Base-by-base conservation (phyloP, 2,329 filamentous ascomycete species). In the Epichloe uncinata region DNA sequence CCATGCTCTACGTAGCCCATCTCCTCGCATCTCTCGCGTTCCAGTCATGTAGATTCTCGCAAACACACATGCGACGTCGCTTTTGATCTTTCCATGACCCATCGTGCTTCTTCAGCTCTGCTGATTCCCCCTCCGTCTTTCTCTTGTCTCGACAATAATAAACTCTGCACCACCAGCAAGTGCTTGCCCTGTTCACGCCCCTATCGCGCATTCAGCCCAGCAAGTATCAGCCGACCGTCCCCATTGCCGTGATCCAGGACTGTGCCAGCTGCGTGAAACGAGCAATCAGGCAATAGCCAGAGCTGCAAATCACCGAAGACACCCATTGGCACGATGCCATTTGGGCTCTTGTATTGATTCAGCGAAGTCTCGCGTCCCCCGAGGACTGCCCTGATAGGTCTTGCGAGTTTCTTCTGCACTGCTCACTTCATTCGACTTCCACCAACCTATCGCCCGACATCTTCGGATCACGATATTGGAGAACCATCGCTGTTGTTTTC, bases 331-430 rank as follows among this genome's bases (percentile, higher is more conserved):
- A 53, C 45, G 34, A 53, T 53, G 49, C 47, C 22, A 40, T 20
- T 49, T 26, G 50, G 49, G 47, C 38, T 33, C 5, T 30, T 43
- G 26, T 42, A 12, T 41, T 20, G 30, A 41, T 26, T 45, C 42
- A 42, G 50, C 42, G 35, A 52, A 41, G 18, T 44, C 45, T 49
- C 53, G 42, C 40, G 26, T 49, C 41, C 34, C 26, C 26, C 42
- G 15, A 47, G 46, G 34, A 18, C 16, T 48, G 4, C 45, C 48
- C 35, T 45, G 50, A 33, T 46, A 50, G 42, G 4, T 13, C 16
- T n/a, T 3, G 13, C 42, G 13, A 40, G n/a, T 26, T 35, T 45
- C 15, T n/a, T 34, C 16, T 33, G 16, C 11, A 7, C 26, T 20
- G 16, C 30, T 3, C 30, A 20, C 20, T 35, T 9, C 30, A 8